These are phyloP conservation scores for Hyaloscypha variabilis DNA, from an alignment of 495 filamentous ascomycete species.

Conservation along the genomic window DNA sequence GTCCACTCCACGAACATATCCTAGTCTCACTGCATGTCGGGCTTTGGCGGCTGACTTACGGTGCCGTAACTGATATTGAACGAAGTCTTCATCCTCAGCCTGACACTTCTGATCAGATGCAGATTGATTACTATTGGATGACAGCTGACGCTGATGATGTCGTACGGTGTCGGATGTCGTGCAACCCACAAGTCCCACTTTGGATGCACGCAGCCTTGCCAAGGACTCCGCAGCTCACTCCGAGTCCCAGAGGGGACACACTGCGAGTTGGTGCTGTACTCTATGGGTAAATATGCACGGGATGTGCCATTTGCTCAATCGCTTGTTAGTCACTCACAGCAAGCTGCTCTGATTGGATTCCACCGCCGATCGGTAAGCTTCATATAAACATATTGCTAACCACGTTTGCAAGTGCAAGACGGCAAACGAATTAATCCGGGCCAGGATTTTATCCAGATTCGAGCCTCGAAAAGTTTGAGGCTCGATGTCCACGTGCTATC, in stretches of 20 bases:
- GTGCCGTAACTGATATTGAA: too few relatives aligned
- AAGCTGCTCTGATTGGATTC: not conserved
- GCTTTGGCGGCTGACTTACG: too few relatives aligned
- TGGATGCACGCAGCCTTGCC: not conserved
- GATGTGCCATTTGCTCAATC: not conserved
- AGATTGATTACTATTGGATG: not conserved
- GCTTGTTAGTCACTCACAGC: not conserved
- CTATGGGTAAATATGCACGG: not conserved
- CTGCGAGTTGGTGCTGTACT: not conserved
- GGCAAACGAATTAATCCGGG: conserved; percentile 2
- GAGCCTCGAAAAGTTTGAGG: not conserved
- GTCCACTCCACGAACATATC: too few relatives aligned
- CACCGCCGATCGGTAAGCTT: not conserved
- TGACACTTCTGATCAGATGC: too few relatives aligned
- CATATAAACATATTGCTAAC: not conserved
- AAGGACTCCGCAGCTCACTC: not conserved
- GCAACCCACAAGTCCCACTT: not conserved
- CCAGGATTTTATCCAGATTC: not conserved
- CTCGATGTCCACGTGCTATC: not conserved
- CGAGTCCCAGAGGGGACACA: not conserved
- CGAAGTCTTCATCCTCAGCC: too few relatives aligned
- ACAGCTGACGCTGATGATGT: not conserved
- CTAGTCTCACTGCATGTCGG: too few relatives aligned
- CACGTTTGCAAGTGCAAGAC: not conserved
- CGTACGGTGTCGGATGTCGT: not conserved